Conservation (phyloP, 2,329 filamentous ascomycete genomes). For the Beauveria varroae region DNA sequence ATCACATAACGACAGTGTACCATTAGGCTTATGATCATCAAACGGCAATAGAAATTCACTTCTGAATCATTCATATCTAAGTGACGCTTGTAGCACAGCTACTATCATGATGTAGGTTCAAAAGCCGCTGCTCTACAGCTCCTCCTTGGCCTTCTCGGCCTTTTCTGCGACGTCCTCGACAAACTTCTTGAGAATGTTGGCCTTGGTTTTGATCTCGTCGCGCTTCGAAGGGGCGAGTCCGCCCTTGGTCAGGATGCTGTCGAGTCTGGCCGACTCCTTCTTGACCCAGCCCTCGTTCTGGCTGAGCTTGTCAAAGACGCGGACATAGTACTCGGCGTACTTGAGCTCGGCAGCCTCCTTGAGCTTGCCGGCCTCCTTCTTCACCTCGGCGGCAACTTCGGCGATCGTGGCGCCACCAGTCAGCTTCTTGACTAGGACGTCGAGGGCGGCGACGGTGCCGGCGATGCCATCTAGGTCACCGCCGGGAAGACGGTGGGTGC, state of each 20-base stretch:
- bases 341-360: constrained; percentile 58
- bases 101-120: constrained; percentile 27
- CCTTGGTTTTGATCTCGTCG: constrained; percentile 79
- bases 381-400: constrained; percentile 61
- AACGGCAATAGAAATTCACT: neutral
- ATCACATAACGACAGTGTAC: neutral
- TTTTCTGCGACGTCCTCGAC: constrained; percentile 50
- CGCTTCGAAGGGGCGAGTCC: constrained; percentile 78
- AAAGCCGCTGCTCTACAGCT: constrained; percentile 48
- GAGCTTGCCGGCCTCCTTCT: constrained; percentile 60
- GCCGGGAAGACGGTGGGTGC: constrained; percentile 75
- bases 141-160: constrained; percentile 50
- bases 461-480: constrained; percentile 72
- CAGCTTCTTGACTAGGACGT: constrained; percentile 69
- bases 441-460: constrained; percentile 74
- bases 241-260: constrained; percentile 77
- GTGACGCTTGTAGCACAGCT: neutral
- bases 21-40: neutral
- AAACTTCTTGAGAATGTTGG: constrained; percentile 82
- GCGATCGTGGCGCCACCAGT: constrained; percentile 53
- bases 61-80: neutral
- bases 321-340: constrained; percentile 90
- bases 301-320: constrained; percentile 78
- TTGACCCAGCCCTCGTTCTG: constrained; percentile 69
- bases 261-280: constrained; percentile 79